Evolutionary conservation across 1,284 basidiomycete species (phyloP).

Genomic region (Fomitopsis palustris): DNA sequence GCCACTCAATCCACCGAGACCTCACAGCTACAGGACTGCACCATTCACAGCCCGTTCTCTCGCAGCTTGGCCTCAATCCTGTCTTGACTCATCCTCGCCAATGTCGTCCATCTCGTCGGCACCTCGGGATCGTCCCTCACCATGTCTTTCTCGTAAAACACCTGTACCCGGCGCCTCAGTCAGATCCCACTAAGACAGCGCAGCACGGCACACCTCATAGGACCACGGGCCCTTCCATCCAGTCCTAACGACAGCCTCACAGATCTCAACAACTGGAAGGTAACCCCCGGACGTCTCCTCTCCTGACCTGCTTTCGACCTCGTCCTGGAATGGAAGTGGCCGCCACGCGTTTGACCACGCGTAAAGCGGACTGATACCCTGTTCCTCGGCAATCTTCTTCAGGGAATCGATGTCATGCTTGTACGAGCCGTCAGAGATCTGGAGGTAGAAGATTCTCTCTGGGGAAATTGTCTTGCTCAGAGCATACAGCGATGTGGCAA

Average conservation of each 20-base stretch:
- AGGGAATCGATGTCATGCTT: constrained; percentile 17
- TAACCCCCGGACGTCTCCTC: constrained; percentile 20
- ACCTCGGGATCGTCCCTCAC: constrained; percentile 19
- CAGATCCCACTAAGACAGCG: not conserved
- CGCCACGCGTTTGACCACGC: constrained; percentile 30
- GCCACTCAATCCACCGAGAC: too few species aligned
- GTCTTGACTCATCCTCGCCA: constrained; percentile 19
- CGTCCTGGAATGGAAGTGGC: constrained; percentile 26
- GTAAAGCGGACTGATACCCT: constrained; percentile 25
- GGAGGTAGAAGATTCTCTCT: constrained; percentile 30
- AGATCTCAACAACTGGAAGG: constrained; percentile 27
- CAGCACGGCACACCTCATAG: constrained; percentile 23
- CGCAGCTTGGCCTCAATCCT: constrained; percentile 15
- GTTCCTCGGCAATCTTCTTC: constrained; percentile 18
- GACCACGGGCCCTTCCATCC: constrained; percentile 31
- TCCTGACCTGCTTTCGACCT: constrained; percentile 9
- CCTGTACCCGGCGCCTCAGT: constrained; percentile 10
- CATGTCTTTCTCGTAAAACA: constrained; percentile 28
- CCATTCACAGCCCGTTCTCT: constrained; percentile 5
- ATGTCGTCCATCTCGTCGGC: constrained; percentile 23
- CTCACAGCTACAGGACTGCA: not conserved
- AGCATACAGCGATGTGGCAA: constrained; percentile 18
- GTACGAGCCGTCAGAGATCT: constrained; percentile 28
- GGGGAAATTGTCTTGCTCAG: constrained; percentile 19
- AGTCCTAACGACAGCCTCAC: constrained; percentile 25